phyloP scores from a whole-genome alignment of 2,329 filamentous ascomycete genomes.

The Cladosporium oxysporum region DNA sequence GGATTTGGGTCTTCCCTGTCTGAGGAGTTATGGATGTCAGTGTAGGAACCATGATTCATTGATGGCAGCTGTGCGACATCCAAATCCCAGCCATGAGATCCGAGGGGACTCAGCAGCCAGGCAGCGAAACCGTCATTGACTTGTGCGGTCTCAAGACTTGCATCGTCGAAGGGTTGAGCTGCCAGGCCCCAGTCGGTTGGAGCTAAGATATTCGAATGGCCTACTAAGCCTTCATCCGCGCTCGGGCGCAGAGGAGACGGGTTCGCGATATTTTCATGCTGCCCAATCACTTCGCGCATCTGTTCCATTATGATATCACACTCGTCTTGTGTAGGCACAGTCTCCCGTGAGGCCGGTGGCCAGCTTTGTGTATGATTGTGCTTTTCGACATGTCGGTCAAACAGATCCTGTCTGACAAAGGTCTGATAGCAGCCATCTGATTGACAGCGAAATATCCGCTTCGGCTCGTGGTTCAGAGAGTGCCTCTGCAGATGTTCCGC shows the following conservation, averaged over 20 bases:
- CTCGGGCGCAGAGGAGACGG: background rate
- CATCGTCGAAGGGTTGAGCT: constrained; percentile 48
- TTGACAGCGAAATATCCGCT: constrained; percentile 88
- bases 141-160: constrained; percentile 78
- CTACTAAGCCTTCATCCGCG: constrained; percentile 54
- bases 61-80: constrained; percentile 30
- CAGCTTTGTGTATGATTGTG: constrained; percentile 32
- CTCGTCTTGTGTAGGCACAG: background rate
- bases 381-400: constrained; percentile 60
- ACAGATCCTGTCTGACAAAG: constrained; percentile 91
- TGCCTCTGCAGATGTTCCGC: constrained; percentile 93
- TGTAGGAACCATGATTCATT: constrained; percentile 27
- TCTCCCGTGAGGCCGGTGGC: background rate
- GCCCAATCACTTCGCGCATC: background rate
- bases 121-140: constrained; percentile 31
- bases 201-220: background rate
- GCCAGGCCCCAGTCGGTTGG: background rate
- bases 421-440: constrained; percentile 83
- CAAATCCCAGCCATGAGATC: constrained; percentile 29
- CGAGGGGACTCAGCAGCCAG: constrained; percentile 34
- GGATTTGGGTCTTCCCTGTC: background rate
- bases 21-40: background rate
- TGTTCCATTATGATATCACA: background rate
- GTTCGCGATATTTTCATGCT: background rate
- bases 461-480: constrained; percentile 90